phyloP scores from a whole-genome alignment of 1,284 basidiomycete species.

The Cyathus olla region DNA sequence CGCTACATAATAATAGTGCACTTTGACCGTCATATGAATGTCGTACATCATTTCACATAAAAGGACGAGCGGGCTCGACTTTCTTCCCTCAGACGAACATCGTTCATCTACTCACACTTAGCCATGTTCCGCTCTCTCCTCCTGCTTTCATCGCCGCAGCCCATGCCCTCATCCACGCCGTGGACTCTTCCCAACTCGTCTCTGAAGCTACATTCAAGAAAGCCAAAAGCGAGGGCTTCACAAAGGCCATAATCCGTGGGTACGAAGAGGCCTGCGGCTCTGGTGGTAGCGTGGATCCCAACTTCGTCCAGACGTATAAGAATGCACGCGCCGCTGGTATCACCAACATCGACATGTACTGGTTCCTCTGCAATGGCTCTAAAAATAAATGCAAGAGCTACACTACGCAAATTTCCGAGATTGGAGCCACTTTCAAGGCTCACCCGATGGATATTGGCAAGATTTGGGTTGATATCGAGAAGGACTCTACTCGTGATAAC shows the following conservation, averaged over 20 bases:
- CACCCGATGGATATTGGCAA: constrained; percentile 28
- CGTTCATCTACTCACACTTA: neutral
- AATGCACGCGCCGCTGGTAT: constrained; percentile 28
- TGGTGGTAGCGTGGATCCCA: constrained; percentile 32
- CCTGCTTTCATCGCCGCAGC: constrained; percentile 16
- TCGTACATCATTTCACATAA: neutral
- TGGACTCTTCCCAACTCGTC: constrained; percentile 30
- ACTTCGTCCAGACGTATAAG: constrained; percentile 31
- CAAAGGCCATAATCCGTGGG: constrained; percentile 32
- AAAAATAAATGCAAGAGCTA: constrained; percentile 29
- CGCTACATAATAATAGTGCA: neutral
- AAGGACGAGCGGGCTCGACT: neutral
- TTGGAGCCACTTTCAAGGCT: constrained; percentile 22
- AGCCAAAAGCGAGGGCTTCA: constrained; percentile 28
- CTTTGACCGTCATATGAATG: neutral
- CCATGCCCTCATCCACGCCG: constrained; percentile 21
- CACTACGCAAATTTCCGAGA: constrained; percentile 24
- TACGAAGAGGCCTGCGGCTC: constrained; percentile 28
- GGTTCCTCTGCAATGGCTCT: constrained; percentile 32
- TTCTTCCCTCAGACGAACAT: neutral
- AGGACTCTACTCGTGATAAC: constrained; percentile 30
- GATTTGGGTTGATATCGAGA: constrained; percentile 32
- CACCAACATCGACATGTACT: constrained; percentile 33
- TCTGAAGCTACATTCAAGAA: constrained; percentile 22
- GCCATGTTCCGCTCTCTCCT: neutral